Evolutionary conservation across 2,329 filamentous ascomycete species (phyloP), one percentile per base, ranked within the genome.

Genomic region (Talaromyces amestolkiae): DNA sequence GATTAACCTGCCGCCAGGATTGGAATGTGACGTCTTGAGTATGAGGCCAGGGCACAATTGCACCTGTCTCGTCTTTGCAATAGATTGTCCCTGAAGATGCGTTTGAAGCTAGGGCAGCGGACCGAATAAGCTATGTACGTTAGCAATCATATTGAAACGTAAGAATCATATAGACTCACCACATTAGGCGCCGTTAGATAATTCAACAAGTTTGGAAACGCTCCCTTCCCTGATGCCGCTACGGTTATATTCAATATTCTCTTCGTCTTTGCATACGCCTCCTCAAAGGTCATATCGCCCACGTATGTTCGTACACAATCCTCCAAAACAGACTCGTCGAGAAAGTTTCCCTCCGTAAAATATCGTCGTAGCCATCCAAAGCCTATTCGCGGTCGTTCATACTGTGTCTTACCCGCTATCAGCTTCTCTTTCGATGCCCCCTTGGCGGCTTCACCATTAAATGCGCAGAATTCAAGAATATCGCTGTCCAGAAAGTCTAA

Each of bases 131-230:
- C 86, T 92, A 62, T 41, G 39, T 45, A 22, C 27, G 17, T 59
- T 15, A 66, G 61, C 13, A 67, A 41, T 9, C 13, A n/a, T 45
- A 17, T 39, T 65, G 31, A 47, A 53, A 9, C 9, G n/a, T 49
- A 56, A 3, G 22, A 22, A 27, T 19, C 47, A 54, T n/a, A 13
- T 47, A 19, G 27, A 88, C 90, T 70, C 85, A 93, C 91, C 72
- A 97, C 93, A 73, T 97, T 94, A 3, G 94, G 94, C 2, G 94
- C 91, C 1, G 93, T 97, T 60, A 97, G 84, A 74, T 97, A 95
- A 77, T 97, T 98, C 39, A 98, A 85, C 37, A 97, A 80, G 56
- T 90, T 93, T 1, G 93, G 93, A 1, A 94, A 87, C 39, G 91
- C 92, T 15, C 87, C 88, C 67, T 89, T 87, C 6, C 87, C 87